phyloP scores from a whole-genome alignment of 352 stramenopile genomes.

The Phytopythium montanum region DNA sequence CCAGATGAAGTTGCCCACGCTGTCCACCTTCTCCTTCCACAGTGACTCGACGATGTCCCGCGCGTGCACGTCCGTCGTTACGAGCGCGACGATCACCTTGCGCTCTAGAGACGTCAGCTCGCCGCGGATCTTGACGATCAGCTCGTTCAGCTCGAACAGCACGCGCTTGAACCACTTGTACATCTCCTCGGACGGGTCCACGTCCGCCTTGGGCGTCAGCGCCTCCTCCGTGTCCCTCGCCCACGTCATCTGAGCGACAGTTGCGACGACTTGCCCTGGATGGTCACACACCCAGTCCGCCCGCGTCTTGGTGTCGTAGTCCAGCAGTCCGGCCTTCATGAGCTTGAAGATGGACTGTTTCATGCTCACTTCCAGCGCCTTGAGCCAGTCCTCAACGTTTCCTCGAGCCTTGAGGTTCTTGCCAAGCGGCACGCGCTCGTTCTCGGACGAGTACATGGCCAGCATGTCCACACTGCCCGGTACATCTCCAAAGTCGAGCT shows the following conservation, averaged over 20 bases:
- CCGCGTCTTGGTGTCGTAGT: conserved; percentile 86
- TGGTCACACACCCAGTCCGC: conserved; percentile 88
- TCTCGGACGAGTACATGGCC: conserved; percentile 91
- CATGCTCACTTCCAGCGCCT: conserved; percentile 87
- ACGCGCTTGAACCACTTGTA: conserved; percentile 71
- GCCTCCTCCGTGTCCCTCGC: conserved; percentile 86
- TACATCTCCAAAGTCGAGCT: conserved; percentile 76
- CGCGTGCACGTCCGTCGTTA: conserved; percentile 92
- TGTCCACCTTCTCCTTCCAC: conserved; percentile 60
- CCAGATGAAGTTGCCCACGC: conserved; percentile 92
- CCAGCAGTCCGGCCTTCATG: conserved; percentile 90
- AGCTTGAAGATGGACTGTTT: conserved; percentile 90
- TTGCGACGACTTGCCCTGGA: conserved; percentile 92
- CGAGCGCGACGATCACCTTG: conserved; percentile 92
- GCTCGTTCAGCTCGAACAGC: conserved; percentile 83
- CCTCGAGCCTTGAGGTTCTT: conserved; percentile 93
- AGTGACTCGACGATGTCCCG: conserved; percentile 85
- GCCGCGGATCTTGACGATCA: conserved; percentile 92
- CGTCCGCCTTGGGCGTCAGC: conserved; percentile 25
- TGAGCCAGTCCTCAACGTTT: conserved; percentile 88
- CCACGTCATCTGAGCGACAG: conserved; percentile 93
- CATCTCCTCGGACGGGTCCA: conserved; percentile 44
- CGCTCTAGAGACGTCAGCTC: conserved; percentile 85
- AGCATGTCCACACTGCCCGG: conserved; percentile 90
- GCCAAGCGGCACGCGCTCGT: conserved; percentile 81